Conservation (phyloP, 1,284 basidiomycete genomes). For the Ustilago shanxiensis region DNA sequence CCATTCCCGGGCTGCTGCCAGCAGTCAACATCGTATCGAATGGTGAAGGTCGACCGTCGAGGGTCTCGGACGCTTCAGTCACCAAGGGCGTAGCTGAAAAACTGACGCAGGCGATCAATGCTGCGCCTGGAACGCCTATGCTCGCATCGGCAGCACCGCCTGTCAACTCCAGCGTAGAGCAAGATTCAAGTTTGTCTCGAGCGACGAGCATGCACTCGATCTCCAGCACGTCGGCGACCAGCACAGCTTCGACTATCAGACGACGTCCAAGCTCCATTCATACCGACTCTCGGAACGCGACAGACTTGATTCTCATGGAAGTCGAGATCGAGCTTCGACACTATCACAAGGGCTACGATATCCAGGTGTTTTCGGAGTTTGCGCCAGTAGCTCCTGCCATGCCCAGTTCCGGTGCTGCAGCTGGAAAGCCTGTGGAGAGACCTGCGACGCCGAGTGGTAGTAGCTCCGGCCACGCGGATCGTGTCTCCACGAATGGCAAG, state of each 20-base stretch:
- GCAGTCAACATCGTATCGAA: constrained; percentile 28
- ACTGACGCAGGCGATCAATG: constrained; percentile 30
- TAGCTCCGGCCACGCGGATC: background rate
- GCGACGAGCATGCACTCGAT: constrained; percentile 54
- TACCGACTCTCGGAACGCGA: constrained; percentile 43
- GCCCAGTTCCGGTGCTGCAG: background rate
- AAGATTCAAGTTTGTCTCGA: constrained; percentile 37
- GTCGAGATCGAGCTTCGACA: constrained; percentile 67
- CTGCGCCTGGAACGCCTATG: constrained; percentile 41
- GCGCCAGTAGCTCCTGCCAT: background rate
- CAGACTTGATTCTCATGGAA: constrained; percentile 58
- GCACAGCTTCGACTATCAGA: constrained; percentile 39
- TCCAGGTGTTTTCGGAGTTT: constrained; percentile 56
- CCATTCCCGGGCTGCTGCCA: constrained; percentile 23
- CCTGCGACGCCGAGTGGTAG: constrained; percentile 15
- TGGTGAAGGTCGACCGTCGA: constrained; percentile 19
- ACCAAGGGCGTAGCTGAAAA: constrained; percentile 49
- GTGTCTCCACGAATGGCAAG: constrained; percentile 11
- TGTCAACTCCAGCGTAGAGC: constrained; percentile 32
- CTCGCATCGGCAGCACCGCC: constrained; percentile 29
- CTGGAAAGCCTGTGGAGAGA: background rate
- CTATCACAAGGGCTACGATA: constrained; percentile 64
- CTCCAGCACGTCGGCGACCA: constrained; percentile 26
- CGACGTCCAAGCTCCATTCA: constrained; percentile 50
- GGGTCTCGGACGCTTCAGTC: constrained; percentile 52